Evolutionary conservation across 345 rosid species (phyloP).

Genomic region (Eutrema japonicum): DNA sequence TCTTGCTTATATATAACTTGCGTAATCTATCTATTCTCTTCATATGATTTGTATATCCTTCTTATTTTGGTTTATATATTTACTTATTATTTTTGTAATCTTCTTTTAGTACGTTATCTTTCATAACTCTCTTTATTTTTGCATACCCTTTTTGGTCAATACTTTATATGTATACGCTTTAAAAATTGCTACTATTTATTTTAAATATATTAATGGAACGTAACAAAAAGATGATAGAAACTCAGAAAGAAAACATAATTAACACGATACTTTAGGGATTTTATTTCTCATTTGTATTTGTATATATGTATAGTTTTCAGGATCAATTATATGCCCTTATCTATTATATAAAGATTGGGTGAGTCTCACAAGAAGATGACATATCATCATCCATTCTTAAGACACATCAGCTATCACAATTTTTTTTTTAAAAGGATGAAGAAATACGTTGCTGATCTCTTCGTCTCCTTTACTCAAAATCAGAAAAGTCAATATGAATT

Average conservation of each 20-base stretch:
- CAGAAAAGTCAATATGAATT: too few species aligned
- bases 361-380: too few species aligned
- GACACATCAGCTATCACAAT: too few species aligned
- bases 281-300: neutral
- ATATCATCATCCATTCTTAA: too few species aligned
- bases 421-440: too few species aligned
- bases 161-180: neutral
- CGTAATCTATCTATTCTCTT: conserved; percentile 5
- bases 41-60: neutral
- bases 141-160: neutral
- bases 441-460: too few species aligned
- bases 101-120: neutral
- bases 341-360: too few species aligned
- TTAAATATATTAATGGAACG: neutral
- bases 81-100: neutral
- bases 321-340: neutral
- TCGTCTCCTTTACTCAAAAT: too few species aligned
- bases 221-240: neutral
- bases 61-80: neutral
- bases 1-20: conserved; percentile 1
- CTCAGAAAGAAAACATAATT: neutral
- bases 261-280: neutral
- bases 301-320: neutral
- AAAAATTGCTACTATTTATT: neutral
- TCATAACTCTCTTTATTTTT: neutral